These are phyloP conservation scores for Metarhizium sp. DNA, from an alignment of 2,329 filamentous ascomycete species.

Conservation along the genomic window DNA sequence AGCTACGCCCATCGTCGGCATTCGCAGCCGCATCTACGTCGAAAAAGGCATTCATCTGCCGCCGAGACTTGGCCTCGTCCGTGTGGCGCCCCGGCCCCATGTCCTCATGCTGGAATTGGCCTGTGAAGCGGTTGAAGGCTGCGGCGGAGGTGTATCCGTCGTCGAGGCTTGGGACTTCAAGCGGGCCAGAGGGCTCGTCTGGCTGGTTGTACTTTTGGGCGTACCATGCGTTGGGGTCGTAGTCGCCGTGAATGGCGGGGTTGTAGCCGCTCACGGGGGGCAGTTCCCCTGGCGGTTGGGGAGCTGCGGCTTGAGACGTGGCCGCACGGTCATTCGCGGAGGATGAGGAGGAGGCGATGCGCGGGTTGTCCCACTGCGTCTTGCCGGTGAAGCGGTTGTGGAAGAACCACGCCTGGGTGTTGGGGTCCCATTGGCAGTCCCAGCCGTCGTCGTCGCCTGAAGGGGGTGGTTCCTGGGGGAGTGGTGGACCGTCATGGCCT, in stretches of 20 bases:
- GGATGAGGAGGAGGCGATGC: conserved; percentile 46
- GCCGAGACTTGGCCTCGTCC: conserved; percentile 75
- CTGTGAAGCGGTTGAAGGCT: conserved; percentile 87
- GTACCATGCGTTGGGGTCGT: conserved; percentile 94
- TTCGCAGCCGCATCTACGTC: conserved; percentile 93
- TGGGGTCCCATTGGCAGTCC: conserved; percentile 69
- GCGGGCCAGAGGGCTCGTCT: conserved; percentile 18
- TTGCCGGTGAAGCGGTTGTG: conserved; percentile 69
- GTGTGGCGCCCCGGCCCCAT: conserved; percentile 67
- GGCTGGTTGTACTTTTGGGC: conserved; percentile 48
- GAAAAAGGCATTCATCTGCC: conserved; percentile 92
- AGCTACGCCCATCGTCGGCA: conserved; percentile 76
- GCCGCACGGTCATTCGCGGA: conserved; percentile 12
- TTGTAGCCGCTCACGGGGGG: conserved; percentile 70
- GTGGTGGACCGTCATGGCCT: conserved; percentile 22
- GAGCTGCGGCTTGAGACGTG: conserved; percentile 20
- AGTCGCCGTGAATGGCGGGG: conserved; percentile 90
- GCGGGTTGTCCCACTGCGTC: conserved; percentile 81
- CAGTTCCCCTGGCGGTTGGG: conserved; percentile 24
- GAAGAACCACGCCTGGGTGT: conserved; percentile 67
- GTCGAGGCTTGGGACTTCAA: conserved; percentile 23
- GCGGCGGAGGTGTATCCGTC: conserved; percentile 57
- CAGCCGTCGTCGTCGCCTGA: conserved; percentile 63
- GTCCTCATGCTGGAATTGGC: conserved; percentile 63
- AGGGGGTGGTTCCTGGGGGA: conserved; percentile 34